Evolutionary conservation across 306 rosid species (phyloP).

Genomic region (Cucumis cinereus): DNA sequence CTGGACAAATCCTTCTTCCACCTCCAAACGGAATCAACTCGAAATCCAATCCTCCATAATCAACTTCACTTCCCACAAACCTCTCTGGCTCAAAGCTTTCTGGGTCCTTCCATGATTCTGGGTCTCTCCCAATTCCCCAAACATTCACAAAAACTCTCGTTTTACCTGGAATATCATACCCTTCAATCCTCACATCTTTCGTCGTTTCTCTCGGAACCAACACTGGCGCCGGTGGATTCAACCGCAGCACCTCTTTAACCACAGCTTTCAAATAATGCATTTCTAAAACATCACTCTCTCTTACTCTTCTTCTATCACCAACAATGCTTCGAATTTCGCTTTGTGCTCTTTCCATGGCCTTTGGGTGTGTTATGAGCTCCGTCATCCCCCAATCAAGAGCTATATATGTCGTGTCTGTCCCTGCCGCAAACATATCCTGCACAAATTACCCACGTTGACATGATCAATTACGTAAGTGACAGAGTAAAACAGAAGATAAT

Average conservation of each 20-base stretch:
- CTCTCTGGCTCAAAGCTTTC: conserved; percentile 18
- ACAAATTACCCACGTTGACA: background rate
- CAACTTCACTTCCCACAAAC: conserved; percentile 1
- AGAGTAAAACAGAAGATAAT: background rate
- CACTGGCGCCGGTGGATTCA: conserved; percentile 25
- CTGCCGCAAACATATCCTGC: conserved; percentile 19
- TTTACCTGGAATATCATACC: conserved; percentile 18
- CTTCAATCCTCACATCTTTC: conserved; percentile 16
- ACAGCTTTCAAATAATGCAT: conserved; percentile 21
- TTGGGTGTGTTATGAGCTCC: conserved; percentile 11
- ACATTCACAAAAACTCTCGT: conserved; percentile 14
- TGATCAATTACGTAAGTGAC: too few species aligned
- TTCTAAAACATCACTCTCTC: conserved; percentile 16
- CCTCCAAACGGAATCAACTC: conserved; percentile 29
- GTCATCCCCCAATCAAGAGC: conserved; percentile 18
- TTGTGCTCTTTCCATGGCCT: conserved; percentile 12
- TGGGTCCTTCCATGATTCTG: conserved; percentile 22
- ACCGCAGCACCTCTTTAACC: conserved; percentile 23
- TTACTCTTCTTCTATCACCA: background rate
- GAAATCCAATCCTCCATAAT: conserved; percentile 15
- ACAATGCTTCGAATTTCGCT: conserved; percentile 15
- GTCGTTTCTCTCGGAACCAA: conserved; percentile 33
- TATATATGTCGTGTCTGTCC: conserved; percentile 9
- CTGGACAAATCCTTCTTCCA: conserved; percentile 36
- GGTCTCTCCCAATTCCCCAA: conserved; percentile 26